A percentile compares a stretch with the other conserved stretches of the same genome.
Evolutionary conservation across 805 yeast species (phyloP).

Genomic region (Tetrapisispora iriomotensis): DNA sequence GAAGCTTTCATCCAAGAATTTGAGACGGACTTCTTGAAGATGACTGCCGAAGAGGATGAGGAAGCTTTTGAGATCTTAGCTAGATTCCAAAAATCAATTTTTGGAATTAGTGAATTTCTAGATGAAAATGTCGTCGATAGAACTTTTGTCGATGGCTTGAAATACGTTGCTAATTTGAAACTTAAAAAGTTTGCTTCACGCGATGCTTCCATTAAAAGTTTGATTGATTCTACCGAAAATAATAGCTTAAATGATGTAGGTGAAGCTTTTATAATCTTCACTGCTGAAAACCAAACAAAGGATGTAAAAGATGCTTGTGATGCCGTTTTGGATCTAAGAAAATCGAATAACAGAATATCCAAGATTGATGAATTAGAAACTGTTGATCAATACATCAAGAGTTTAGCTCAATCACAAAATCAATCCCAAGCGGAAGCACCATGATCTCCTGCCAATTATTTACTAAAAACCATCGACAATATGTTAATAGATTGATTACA

Average conservation of each 20-base stretch:
- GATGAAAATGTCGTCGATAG: conserved; percentile 50
- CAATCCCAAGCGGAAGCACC: neutral
- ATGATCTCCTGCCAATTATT: no score
- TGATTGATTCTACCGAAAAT: conserved; percentile 13
- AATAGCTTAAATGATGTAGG: conserved; percentile 25
- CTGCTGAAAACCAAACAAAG: conserved; percentile 34
- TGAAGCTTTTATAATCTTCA: conserved; percentile 41
- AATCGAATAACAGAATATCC: conserved; percentile 25
- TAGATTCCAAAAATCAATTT: conserved; percentile 72
- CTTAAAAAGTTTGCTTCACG: conserved; percentile 44
- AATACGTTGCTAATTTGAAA: conserved; percentile 61
- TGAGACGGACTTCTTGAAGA: conserved; percentile 40
- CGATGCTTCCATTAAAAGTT: conserved; percentile 33
- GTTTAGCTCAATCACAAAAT: conserved; percentile 15
- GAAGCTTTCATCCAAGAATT: conserved; percentile 39
- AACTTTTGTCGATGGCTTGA: conserved; percentile 56
- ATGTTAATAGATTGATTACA: no score
- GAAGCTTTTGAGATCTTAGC: conserved; percentile 60
- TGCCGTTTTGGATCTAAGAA: conserved; percentile 40
- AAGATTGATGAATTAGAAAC: conserved; percentile 30
- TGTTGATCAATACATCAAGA: conserved; percentile 25
- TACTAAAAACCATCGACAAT: no score
- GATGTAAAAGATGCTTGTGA: conserved; percentile 34
- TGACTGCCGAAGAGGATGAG: conserved; percentile 43
- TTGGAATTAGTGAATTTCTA: conserved; percentile 67